Base-by-base conservation (phyloP, 78 protist genomes). In the Anaeramoeba ignava region DNA sequence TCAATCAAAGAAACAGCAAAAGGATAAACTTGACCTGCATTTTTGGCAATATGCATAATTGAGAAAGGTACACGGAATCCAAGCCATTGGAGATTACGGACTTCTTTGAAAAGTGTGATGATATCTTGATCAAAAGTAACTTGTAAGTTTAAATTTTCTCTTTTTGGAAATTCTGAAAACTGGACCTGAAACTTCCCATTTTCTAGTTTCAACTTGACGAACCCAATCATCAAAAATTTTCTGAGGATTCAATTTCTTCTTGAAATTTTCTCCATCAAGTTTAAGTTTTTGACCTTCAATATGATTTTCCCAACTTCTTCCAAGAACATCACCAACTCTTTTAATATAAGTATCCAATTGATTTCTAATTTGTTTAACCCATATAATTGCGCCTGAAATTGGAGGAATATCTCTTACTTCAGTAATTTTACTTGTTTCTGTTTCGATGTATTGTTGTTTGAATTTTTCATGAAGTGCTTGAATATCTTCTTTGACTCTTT, bases 291-390 rank as follows among this genome's bases (percentile, higher is more conserved):
- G 82, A 38, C 96, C 96, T 36, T 94, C 93, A 0, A 85, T 81
- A 78, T 92, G 90, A 27, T 85, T 33, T 40, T 89, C 93, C 97
- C 97, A 94, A 40, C 91, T 86, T 38, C 73, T 83, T 79, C 97
- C 97, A 0, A 94, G 86, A n/a, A 96, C 96, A 38, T 88, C 90
- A 82, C 92, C 91, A 12, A 94, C 92, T 36, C 98, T 86, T 33
- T 85, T 42, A 91, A 91, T 86, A 78, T 90, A 92, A 38, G 91
- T 86, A 40, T 85, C 88, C 38, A 96, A 87, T 89, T 94, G 96
- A 38, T 91, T 89, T 41, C 91, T 96, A 8, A 94, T 85, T 87
- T 92, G 96, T 42, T 86, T 85, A 33, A 91, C 92, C 98, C 98
- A 96, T 41, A 93, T 85, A 17, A 80, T 34, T 34, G 8, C 17